Conservation (phyloP, 2,329 filamentous ascomycete genomes). For the Tolypocladium capitatum region DNA sequence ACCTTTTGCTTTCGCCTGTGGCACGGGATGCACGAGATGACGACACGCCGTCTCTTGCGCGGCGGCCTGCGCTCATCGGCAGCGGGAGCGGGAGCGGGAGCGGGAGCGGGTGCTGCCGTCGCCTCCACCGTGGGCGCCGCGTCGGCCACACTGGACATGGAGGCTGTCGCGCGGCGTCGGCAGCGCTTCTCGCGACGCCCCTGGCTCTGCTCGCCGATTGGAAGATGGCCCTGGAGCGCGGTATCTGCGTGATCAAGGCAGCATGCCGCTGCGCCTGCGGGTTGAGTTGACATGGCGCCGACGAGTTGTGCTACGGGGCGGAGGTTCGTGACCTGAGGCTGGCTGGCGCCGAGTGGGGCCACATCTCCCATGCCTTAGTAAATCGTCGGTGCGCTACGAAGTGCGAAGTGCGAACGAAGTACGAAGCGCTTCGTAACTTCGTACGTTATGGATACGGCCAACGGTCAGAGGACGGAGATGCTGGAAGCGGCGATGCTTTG, state of each 20-base stretch:
- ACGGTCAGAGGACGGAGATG: too few relatives aligned
- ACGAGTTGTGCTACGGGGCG: too few relatives aligned
- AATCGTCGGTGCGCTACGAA: too few relatives aligned
- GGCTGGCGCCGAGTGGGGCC: not conserved
- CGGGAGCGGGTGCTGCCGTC: not conserved
- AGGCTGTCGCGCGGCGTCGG: not conserved
- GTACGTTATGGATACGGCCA: too few relatives aligned
- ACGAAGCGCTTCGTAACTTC: too few relatives aligned
- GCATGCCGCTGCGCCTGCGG: not conserved
- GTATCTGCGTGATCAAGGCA: too few relatives aligned
- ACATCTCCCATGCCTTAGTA: too few relatives aligned
- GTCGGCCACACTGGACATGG: not conserved
- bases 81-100: too few relatives aligned
- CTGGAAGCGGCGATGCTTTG: too few relatives aligned
- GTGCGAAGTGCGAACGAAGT: too few relatives aligned
- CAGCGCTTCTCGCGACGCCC: not conserved
- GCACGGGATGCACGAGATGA: conserved; percentile 52
- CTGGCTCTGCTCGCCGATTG: not conserved
- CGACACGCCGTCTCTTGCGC: conserved; percentile 44
- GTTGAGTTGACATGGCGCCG: not conserved
- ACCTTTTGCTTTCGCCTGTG: conserved; percentile 52
- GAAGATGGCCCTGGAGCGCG: not conserved
- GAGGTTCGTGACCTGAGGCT: too few relatives aligned
- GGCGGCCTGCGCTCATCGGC: conserved; percentile 26
- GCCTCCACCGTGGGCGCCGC: too few relatives aligned